phyloP scores from a whole-genome alignment of 306 rosid genomes.

The Cyclanthera cordifolia region DNA sequence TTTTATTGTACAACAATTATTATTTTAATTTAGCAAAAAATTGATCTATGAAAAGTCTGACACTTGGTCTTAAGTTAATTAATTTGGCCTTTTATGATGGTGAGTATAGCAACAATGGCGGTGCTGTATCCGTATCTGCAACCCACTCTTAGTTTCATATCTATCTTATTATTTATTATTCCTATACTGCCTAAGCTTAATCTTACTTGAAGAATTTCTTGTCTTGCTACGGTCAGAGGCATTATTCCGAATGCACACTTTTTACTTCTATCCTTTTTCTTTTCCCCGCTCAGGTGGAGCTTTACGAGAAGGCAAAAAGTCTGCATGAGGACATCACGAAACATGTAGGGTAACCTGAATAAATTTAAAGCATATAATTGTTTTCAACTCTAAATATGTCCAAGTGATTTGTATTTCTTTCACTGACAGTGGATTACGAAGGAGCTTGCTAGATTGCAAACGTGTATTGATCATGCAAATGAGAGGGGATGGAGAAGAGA shows the following conservation, averaged over 20 bases:
- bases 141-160: neutral
- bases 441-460: conserved; percentile 44
- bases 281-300: conserved; percentile 35
- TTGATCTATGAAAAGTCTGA: neutral
- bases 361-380: neutral
- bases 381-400: neutral
- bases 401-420: neutral
- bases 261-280: neutral
- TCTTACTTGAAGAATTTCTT: neutral
- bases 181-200: neutral
- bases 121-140: neutral
- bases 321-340: conserved; percentile 56
- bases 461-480: conserved; percentile 61
- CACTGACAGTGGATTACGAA: conserved; percentile 52
- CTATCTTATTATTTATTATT: neutral
- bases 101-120: neutral
- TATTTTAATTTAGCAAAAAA: neutral
- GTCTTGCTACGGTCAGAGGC: neutral
- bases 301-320: conserved; percentile 58
- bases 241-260: neutral
- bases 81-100: neutral
- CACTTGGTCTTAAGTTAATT: neutral
- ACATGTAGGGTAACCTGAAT: conserved; percentile 34
- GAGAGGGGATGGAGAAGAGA: conserved; percentile 89
- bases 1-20: neutral